Conservation (phyloP, 495 filamentous ascomycete genomes). For the Cercophora newfieldiana region DNA sequence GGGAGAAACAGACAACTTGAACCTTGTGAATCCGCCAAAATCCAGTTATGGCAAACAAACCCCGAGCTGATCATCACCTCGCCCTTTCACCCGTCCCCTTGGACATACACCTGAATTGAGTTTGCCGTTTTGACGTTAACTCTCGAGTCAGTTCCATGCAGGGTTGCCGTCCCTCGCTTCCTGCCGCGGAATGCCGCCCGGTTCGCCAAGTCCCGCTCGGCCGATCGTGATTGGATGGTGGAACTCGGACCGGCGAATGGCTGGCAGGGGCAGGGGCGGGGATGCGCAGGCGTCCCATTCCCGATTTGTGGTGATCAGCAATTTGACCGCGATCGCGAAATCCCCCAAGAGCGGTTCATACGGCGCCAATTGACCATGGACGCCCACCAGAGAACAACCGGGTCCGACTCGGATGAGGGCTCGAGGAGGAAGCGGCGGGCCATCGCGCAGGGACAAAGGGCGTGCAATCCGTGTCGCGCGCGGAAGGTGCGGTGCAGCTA, state of each 20-base stretch:
- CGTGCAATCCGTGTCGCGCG: conserved; percentile 5
- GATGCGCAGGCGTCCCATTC: background rate
- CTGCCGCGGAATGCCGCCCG: background rate
- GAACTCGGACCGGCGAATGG: background rate
- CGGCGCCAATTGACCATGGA: background rate
- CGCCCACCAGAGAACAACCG: background rate
- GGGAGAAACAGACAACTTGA: no score
- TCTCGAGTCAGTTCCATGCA: no score
- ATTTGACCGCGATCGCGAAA: background rate
- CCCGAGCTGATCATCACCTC: no score
- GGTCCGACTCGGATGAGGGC: background rate
- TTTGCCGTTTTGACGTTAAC: no score
- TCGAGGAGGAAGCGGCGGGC: conserved; percentile 6
- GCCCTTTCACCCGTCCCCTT: no score
- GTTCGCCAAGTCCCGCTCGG: background rate
- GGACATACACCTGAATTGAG: no score
- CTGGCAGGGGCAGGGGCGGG: background rate
- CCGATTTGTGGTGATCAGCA: background rate
- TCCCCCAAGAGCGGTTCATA: background rate
- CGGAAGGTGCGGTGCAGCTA: conserved; percentile 13
- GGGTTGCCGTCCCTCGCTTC: background rate
- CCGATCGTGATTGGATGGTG: background rate
- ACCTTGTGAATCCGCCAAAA: no score
- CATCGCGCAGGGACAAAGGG: conserved; percentile 9
- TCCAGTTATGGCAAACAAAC: no score